Percentiles rank a stretch among this genome's conserved stretches.
These are phyloP conservation scores for Fusarium sp. DNA, from an alignment of 2,329 filamentous ascomycete species.

Conservation along the genomic window DNA sequence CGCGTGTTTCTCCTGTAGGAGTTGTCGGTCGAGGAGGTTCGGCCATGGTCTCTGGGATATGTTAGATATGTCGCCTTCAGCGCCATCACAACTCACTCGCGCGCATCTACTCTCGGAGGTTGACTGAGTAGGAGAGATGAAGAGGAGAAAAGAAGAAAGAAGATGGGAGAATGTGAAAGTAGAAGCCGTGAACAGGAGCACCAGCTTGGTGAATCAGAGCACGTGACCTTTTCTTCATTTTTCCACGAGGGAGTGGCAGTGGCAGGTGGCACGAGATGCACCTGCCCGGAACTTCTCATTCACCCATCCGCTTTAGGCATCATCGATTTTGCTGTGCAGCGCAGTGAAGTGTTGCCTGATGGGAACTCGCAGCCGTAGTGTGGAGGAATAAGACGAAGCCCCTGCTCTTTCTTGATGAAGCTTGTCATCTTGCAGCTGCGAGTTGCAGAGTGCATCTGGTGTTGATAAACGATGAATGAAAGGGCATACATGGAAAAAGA, in stretches of 20 bases:
- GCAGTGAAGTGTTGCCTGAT: too few species aligned
- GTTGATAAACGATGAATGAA: too few species aligned
- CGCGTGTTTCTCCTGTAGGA: neutral
- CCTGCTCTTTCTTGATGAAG: too few species aligned
- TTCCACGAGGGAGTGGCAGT: neutral
- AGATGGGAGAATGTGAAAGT: neutral
- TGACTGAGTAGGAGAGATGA: neutral
- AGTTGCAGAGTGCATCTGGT: too few species aligned
- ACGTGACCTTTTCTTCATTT: neutral
- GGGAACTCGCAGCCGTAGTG: too few species aligned
- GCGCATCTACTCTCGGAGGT: neutral
- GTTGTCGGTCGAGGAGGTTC: neutral
- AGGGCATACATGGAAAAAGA: too few species aligned
- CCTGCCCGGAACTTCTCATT: too few species aligned
- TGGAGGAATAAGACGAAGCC: too few species aligned
- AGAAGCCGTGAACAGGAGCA: neutral
- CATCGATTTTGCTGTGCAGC: too few species aligned
- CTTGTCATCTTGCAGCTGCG: too few species aligned
- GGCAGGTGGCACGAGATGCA: neutral
- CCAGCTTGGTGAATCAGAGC: neutral
- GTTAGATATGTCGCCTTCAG: neutral
- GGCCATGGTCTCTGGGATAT: neutral
- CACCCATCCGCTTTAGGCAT: too few species aligned
- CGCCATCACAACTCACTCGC: neutral
- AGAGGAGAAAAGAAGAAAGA: neutral